Evolutionary conservation across 139 green algal species (phyloP), one percentile per base, ranked within the genome.

Genomic region (Volvox africanus): DNA sequence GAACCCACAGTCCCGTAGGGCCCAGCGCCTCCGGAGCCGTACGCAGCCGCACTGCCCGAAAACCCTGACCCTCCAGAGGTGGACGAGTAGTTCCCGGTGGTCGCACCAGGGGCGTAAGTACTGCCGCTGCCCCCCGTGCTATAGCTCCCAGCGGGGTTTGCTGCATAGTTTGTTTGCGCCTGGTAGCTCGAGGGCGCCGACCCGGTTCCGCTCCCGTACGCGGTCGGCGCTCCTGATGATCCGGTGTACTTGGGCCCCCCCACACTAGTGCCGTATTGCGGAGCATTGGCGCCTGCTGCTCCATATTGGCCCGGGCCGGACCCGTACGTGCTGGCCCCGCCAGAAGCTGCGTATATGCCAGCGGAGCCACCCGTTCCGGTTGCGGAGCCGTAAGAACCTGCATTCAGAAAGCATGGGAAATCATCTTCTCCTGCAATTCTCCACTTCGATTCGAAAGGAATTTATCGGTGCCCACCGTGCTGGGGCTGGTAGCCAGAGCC

Each of bases 401-500:
- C 20, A 32, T 79, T 79, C 2, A 20, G 5, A 55, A 55, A 55
- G 44, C 44, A 55, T 9, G 44, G 44, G 44, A 9, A 14, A 55
- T 14, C 44, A 55, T 55, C 44, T 9, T 55, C 5, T 55, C 44
- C 44, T 9, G 5, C 44, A 55, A 55, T 55, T 9, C n/a, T n/a
- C n/a, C n/a, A n/a, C n/a, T n/a, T n/a, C n/a, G n/a, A 9, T 55
- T 55, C 44, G 5, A 55, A 55, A 9, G 44, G 44, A 55, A 55
- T 55, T 55, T 55, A 36, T 61, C 14, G 32, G 14, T 33, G 78
- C 80, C 36, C 50, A 87, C 61, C 61, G 28, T 87, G 81, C 33
- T 87, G 81, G 21, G 20, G 19, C 61, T 87, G 81, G 50, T 87
- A 87, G 16, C 81, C 81, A 19, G 81, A 21, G n/a, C 81, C 81